Conservation (phyloP, 2,329 filamentous ascomycete genomes). For the Reticulascus tulasneorum region DNA sequence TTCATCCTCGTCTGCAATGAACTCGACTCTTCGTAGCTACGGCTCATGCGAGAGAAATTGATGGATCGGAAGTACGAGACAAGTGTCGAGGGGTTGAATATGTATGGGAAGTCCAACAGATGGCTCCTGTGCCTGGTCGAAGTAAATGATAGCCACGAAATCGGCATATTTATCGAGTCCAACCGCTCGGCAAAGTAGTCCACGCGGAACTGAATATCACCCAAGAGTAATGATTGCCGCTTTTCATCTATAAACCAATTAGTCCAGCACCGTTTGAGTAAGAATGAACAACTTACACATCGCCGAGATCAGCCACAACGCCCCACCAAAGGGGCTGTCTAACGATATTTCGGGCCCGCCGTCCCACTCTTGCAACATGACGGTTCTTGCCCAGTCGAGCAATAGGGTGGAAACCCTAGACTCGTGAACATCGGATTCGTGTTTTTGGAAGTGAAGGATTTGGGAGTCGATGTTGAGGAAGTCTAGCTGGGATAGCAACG, state of each 20-base stretch:
- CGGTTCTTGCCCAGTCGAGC: slow-evolving; percentile 69
- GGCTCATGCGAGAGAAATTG: slow-evolving; percentile 83
- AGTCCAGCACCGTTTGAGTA: not conserved
- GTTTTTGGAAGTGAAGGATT: too few relatives aligned
- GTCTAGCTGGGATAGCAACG: slow-evolving; percentile 51
- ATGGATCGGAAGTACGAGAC: slow-evolving; percentile 84
- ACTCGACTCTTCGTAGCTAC: slow-evolving; percentile 67
- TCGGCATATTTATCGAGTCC: slow-evolving; percentile 70
- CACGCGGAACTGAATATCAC: slow-evolving; percentile 67
- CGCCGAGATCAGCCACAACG: slow-evolving; percentile 67
- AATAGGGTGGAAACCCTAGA: slow-evolving; percentile 52
- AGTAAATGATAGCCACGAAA: slow-evolving; percentile 62
- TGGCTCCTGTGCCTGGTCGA: slow-evolving; percentile 64
- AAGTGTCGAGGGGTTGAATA: slow-evolving; percentile 70
- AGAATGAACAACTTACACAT: slow-evolving; percentile 55
- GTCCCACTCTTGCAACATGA: slow-evolving; percentile 78
- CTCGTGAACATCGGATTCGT: slow-evolving; percentile 55
- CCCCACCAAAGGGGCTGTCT: slow-evolving; percentile 71
- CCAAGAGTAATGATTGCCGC: slow-evolving; percentile 59
- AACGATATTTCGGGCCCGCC: slow-evolving; percentile 66
- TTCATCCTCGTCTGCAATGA: slow-evolving; percentile 53
- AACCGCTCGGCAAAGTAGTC: slow-evolving; percentile 73
- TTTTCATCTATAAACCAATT: slow-evolving; percentile 48
- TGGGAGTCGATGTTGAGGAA: slow-evolving; percentile 42
- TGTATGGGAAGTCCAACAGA: slow-evolving; percentile 73